A percentile compares a stretch with the other conserved stretches of the same genome.
These are phyloP conservation scores for Phaseolus coccineus DNA, from an alignment of 331 rosid genomes.

Conservation along the genomic window DNA sequence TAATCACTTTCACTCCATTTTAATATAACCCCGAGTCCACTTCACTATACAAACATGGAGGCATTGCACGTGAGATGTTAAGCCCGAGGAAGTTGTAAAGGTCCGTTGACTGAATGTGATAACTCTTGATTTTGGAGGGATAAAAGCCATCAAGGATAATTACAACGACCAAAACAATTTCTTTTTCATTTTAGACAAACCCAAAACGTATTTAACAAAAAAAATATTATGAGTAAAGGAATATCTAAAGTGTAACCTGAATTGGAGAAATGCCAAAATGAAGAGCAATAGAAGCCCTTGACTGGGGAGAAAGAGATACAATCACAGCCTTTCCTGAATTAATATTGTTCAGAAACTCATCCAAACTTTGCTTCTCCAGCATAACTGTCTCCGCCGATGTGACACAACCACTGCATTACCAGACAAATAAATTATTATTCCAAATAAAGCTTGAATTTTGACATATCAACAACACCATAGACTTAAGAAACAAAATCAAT, in stretches of 20 bases:
- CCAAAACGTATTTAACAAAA: background rate
- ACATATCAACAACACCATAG: constrained; percentile 13
- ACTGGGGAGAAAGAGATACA: constrained; percentile 89
- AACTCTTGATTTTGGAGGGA: background rate
- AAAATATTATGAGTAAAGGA: constrained; percentile 11
- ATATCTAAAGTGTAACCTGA: constrained; percentile 58
- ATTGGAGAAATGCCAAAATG: constrained; percentile 86
- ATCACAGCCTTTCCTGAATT: constrained; percentile 72
- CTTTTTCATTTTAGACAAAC: background rate
- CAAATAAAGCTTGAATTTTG: background rate
- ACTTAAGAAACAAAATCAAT: background rate
- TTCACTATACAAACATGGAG: background rate
- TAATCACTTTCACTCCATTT: background rate
- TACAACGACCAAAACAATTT: background rate
- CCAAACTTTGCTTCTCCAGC: constrained; percentile 98
- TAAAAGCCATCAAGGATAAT: background rate
- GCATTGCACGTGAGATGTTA: background rate
- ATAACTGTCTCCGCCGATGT: constrained; percentile 95
- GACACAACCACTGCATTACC: constrained; percentile 81
- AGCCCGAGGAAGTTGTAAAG: background rate
- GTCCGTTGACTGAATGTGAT: background rate
- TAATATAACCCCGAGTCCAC: background rate
- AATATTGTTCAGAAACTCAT: constrained; percentile 79
- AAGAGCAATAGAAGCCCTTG: constrained; percentile 91
- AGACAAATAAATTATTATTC: constrained; percentile 36